Percentiles rank a stretch among this genome's conserved stretches.
phyloP scores from a whole-genome alignment of 257 asterid genomes.

The Lithospermum erythrorhizon region DNA sequence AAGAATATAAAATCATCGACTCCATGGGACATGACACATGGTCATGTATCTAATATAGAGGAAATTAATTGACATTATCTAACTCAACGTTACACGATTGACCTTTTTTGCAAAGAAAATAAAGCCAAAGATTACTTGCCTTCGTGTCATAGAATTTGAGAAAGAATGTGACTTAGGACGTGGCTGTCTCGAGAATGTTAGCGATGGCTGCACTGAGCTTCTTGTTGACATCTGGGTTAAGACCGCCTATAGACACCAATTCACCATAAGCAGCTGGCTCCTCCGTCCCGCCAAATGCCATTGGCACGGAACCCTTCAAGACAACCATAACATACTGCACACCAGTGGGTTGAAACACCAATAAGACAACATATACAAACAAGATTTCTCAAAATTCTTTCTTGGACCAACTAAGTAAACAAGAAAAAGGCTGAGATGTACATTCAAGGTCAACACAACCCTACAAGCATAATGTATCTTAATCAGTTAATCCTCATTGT shows the following conservation, averaged over 20 bases:
- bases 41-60: constrained; percentile 67
- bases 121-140: constrained; percentile 31
- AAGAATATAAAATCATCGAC: too few relatives aligned
- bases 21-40: too few relatives aligned
- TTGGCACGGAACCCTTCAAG: constrained; percentile 86
- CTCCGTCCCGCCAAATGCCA: constrained; percentile 85
- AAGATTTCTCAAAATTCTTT: neutral
- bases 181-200: constrained; percentile 53
- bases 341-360: neutral
- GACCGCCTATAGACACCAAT: constrained; percentile 78
- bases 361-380: neutral
- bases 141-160: constrained; percentile 82
- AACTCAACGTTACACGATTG: constrained; percentile 1
- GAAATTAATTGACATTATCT: constrained; percentile 23
- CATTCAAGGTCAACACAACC: too few relatives aligned
- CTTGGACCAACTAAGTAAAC: neutral
- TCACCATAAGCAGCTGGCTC: constrained; percentile 85
- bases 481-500: neutral
- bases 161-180: constrained; percentile 79
- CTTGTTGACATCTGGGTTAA: constrained; percentile 69
- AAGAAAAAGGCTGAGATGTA: neutral
- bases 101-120: constrained; percentile 9
- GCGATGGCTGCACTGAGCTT: constrained; percentile 82
- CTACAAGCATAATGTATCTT: too few relatives aligned
- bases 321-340: constrained; percentile 89